Evolutionary conservation across 176 grass and related monocot genomes (phyloP).

Genomic region (Avena eriantha): DNA sequence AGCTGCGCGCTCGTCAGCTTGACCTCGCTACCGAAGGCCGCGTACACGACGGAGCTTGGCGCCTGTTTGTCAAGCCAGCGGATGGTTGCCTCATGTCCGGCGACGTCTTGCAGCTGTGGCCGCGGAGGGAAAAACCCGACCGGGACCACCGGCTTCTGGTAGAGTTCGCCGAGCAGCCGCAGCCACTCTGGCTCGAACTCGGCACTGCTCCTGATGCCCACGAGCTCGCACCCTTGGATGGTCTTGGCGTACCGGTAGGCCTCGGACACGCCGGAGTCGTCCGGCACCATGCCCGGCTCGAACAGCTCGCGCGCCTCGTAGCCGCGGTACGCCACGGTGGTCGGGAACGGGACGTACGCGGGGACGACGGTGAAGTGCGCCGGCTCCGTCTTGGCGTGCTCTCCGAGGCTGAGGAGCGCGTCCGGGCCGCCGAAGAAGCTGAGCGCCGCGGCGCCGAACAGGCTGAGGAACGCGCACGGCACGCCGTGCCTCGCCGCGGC

Average conservation of each 20-base stretch:
- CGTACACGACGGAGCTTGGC: slow-evolving; percentile 56
- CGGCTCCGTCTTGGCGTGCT: slow-evolving; percentile 1
- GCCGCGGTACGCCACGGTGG: slow-evolving; percentile 42
- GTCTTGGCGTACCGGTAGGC: slow-evolving; percentile 43
- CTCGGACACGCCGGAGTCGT: slow-evolving; percentile 56
- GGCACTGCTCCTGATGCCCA: slow-evolving; percentile 48
- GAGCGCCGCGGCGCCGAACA: slow-evolving; percentile 42
- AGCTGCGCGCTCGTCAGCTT: slow-evolving; percentile 52
- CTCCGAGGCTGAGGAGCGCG: slow-evolving; percentile 1
- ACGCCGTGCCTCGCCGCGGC: slow-evolving; percentile 48
- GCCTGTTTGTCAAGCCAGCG: slow-evolving; percentile 56
- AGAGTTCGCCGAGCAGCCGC: slow-evolving; percentile 44
- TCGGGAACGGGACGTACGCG: slow-evolving; percentile 50
- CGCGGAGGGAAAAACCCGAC: slow-evolving; percentile 53
- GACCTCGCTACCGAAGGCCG: slow-evolving; percentile 76
- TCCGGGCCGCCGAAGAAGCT: slow-evolving; percentile 38
- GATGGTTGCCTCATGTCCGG: slow-evolving; percentile 17
- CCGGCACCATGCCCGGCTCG: slow-evolving; percentile 20
- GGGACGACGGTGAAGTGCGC: slow-evolving; percentile 50
- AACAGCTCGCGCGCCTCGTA: slow-evolving; percentile 56
- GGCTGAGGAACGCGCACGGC: slow-evolving; percentile 60
- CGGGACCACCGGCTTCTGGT: slow-evolving; percentile 57
- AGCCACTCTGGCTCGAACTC: slow-evolving; percentile 56
- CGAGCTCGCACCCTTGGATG: slow-evolving; percentile 53
- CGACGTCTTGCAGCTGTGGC: slow-evolving; percentile 9